Evolutionary conservation across 495 filamentous ascomycete genomes (phyloP).

Genomic region (Penicillium samsonianum): DNA sequence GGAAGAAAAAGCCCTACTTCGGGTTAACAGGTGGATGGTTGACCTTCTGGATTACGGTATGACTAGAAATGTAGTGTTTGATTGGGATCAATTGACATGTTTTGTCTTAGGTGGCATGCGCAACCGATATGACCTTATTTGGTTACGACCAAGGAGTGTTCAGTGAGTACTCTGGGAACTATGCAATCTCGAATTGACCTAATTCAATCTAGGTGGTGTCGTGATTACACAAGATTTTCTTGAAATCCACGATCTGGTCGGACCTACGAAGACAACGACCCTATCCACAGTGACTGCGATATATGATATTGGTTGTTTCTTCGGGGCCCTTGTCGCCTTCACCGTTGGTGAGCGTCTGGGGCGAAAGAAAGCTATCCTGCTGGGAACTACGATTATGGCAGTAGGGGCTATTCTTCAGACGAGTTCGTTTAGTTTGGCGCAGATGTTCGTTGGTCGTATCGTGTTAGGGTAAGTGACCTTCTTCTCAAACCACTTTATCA

Average conservation of each 20-base stretch:
- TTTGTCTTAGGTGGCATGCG: slow-evolving; percentile 46
- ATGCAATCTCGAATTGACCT: not conserved
- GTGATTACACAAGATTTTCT: slow-evolving; percentile 59
- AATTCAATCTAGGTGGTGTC: slow-evolving; percentile 46
- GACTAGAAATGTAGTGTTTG: not conserved
- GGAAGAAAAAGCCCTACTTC: slow-evolving; percentile 52
- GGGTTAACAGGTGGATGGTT: slow-evolving; percentile 59
- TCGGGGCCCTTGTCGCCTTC: slow-evolving; percentile 54
- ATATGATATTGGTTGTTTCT: slow-evolving; percentile 63
- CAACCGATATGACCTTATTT: slow-evolving; percentile 60
- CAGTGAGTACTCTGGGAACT: slow-evolving; percentile 24
- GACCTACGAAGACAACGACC: slow-evolving; percentile 48
- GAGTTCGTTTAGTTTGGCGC: slow-evolving; percentile 53
- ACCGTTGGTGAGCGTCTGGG: slow-evolving; percentile 58
- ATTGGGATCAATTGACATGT: not conserved
- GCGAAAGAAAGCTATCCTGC: slow-evolving; percentile 56
- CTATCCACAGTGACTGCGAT: slow-evolving; percentile 62
- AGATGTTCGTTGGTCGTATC: slow-evolving; percentile 65
- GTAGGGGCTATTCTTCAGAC: slow-evolving; percentile 62
- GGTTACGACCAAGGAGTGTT: slow-evolving; percentile 64
- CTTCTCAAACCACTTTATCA: not conserved
- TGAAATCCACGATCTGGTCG: slow-evolving; percentile 49
- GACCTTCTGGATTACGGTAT: slow-evolving; percentile 59
- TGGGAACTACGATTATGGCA: slow-evolving; percentile 59
- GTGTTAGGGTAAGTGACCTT: slow-evolving; percentile 38